Base-by-base conservation (phyloP, 1,139 yeast species). In the Saccharomyces hybrid region DNA sequence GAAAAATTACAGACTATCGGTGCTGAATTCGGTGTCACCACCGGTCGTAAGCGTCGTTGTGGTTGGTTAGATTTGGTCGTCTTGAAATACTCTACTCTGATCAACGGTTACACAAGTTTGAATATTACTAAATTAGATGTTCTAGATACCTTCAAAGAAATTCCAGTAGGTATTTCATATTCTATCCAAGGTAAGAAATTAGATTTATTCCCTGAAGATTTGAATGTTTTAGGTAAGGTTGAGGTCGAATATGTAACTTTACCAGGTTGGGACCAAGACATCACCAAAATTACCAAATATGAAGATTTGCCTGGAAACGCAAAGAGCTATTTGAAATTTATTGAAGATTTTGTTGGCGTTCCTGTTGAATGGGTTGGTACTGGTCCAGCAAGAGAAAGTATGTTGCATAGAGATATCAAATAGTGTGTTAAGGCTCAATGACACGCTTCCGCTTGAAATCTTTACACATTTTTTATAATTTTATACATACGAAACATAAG, bases 21-120 rank as follows among this genome's bases (percentile, higher is more conserved):
- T 66, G 96, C 93, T 56, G 97, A 93, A 75, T 89, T 72, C 69
- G 99, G 99, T 73, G 99, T 93, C 62, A 93, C 99, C 63, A 93
- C 99, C 48, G 99, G 99, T 62, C 87, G 99, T 78, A 91, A 91
- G 81, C 88, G 99, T 78, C 86, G 99, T 76, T 95, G 99, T 73
- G 99, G 99, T 55, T 93, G 99, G 99, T 83, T 93, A 68, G 99
- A 93, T 74, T 79, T 95, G 66, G 99, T 93, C 34, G 96, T 95
- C 46, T 78, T 93, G 73, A 88, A 86, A 73, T 93, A 93, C 75
- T 90, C 98, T 49, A 83, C 88, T 58, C 73, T 84, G 70, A 89
- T 93, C 73, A 93, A 93, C 70, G 99, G 99, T 55, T 93, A 91
- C 79, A 93, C 99, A 46, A 81, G 88, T 55, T 80, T 93, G 71